Evolutionary conservation across 2,329 filamentous ascomycete species (phyloP), one percentile per base, ranked within the genome.

Genomic region (Aspergillus sp.): DNA sequence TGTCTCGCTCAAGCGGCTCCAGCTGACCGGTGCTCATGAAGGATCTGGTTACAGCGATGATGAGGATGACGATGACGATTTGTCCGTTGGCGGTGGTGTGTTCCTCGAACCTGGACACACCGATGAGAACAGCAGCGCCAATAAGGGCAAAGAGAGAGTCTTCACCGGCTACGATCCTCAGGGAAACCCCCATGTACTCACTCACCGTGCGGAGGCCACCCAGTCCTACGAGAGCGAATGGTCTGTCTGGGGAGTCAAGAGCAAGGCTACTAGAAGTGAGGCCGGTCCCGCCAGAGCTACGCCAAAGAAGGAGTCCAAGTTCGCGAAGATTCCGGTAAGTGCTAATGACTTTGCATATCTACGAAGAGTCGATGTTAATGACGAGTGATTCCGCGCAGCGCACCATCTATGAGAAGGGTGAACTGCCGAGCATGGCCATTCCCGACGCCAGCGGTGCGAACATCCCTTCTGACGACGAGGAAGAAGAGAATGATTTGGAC

Each of bases 291-390:
- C 49, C 25, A 42, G 42, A 49, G 25, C 23, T 8, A 25, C 39
- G 1, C 56, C 49, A 30, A 62, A 64, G 49, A 57, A 56, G 17
- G 38, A 57, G n/a, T 60, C 62, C 17, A 57, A 61, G 23, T 73
- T 73, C 39, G 69, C 68, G 2, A 72, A 69, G 47, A 59, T 73
- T 6, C 57, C 50, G 21, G 64, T 66, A 54, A 55, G 62, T 57
- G 6, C 32, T 1, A 13, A 10, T 1, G 19, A 49, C 30, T 23
- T 4, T 15, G n/a, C 5, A 52, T 42, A 41, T 27, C 30, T 23
- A 15, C 27, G n/a, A 36, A 25, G 49, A 6, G 11, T 3, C 10
- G 11, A 11, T 5, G 3, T 7, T 23, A 32, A 25, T 19, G 44
- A 49, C 65, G 67, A 54, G 66, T 42, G 36, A 13, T 21, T 15